Conservation (phyloP, 495 filamentous ascomycete species). For the Amorphotheca resinae region DNA sequence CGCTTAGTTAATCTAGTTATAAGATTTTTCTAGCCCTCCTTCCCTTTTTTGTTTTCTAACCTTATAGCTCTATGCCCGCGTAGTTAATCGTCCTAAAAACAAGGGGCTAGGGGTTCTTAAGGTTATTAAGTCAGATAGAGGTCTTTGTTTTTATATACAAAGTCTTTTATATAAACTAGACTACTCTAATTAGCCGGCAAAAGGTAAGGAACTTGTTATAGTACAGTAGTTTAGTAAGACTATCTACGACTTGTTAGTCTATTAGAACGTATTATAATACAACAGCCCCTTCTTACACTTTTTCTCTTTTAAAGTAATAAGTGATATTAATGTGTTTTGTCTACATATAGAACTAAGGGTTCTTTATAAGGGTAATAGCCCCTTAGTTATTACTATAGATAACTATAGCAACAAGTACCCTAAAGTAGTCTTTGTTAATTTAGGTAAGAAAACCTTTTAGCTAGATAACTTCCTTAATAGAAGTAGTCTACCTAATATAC, state of each 20-base stretch:
- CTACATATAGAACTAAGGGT: not conserved
- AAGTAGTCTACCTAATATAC: not conserved
- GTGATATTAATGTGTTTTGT: not conserved
- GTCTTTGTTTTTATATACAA: not conserved
- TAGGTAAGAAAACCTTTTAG: not conserved
- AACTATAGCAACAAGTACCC: not conserved
- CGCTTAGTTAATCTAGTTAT: too few species aligned
- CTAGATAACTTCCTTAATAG: not conserved
- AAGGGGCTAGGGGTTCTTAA: not conserved
- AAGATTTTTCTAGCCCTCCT: too few species aligned
- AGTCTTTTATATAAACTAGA: not conserved
- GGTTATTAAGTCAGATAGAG: too few species aligned
- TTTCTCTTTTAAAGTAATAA: not conserved
- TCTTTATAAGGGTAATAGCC: not conserved
- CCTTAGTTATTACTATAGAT: not conserved
- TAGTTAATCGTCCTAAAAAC: not conserved
- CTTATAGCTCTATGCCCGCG: not conserved
- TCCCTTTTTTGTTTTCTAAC: too few species aligned
- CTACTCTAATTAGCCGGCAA: not conserved
- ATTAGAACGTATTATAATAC: not conserved
- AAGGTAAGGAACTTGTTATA: not conserved
- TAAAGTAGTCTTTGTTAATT: not conserved
- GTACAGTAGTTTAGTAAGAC: conserved; percentile 2
- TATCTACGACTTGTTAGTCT: not conserved
- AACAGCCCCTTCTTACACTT: not conserved